A percentile compares a stretch with the other conserved stretches of the same genome.
Conservation (phyloP, 2,329 filamentous ascomycete genomes). For the Pseudogymnoascus sp. region DNA sequence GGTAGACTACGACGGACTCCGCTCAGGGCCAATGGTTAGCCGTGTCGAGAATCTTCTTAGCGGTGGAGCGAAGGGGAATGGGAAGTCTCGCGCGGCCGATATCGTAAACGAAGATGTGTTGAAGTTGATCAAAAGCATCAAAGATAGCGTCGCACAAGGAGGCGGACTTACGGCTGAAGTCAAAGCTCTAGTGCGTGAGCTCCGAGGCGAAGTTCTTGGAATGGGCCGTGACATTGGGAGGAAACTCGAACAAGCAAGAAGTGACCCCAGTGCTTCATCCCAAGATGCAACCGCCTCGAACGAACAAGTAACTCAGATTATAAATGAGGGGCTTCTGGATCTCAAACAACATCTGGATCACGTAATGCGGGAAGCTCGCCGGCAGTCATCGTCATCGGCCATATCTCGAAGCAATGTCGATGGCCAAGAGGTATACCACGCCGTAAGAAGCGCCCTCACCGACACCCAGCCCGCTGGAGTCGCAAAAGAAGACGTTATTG, state of each 20-base stretch:
- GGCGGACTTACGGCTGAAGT: slow-evolving; percentile 87
- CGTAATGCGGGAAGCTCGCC: slow-evolving; percentile 66
- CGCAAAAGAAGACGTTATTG: slow-evolving; percentile 74
- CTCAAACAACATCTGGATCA: slow-evolving; percentile 78
- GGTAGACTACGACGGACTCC: slow-evolving; percentile 31
- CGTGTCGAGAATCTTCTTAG: slow-evolving; percentile 27
- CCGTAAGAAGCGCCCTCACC: slow-evolving; percentile 65
- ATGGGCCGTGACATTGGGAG: slow-evolving; percentile 90
- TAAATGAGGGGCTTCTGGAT: slow-evolving; percentile 72
- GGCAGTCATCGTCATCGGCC: slow-evolving; percentile 57
- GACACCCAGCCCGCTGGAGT: slow-evolving; percentile 46
- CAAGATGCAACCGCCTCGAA: slow-evolving; percentile 46
- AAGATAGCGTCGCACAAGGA: slow-evolving; percentile 81
- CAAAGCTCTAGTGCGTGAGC: slow-evolving; percentile 80
- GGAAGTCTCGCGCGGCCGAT: slow-evolving; percentile 40
- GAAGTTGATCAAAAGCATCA: slow-evolving; percentile 75
- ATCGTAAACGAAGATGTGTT: slow-evolving; percentile 71
- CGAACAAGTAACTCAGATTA: slow-evolving; percentile 66
- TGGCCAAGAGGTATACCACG: slow-evolving; percentile 78
- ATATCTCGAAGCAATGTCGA: slow-evolving; percentile 60
- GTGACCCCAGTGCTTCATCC: slow-evolving; percentile 33
- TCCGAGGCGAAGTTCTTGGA: slow-evolving; percentile 84
- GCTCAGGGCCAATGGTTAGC: slow-evolving; percentile 28
- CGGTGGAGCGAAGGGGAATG: slow-evolving; percentile 14
- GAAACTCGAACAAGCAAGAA: slow-evolving; percentile 65